Evolutionary conservation across 116 monocot species (phyloP), one percentile per base, ranked within the genome.

Genomic region (Cymodocea nodosa): DNA sequence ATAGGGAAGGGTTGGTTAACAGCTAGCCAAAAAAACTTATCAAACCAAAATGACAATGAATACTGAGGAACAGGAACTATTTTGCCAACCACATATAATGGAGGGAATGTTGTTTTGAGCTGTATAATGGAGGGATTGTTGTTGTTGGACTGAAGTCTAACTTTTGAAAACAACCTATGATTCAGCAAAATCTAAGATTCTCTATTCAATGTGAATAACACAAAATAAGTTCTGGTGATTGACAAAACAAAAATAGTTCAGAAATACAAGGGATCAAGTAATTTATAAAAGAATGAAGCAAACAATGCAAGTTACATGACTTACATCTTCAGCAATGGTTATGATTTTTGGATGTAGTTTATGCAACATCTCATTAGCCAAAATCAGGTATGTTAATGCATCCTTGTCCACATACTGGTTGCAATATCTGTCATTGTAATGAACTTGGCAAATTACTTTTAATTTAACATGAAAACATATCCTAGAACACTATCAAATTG

Each of bases 361-460:
- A 81, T 92, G 98, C 53, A 98, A 79, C 86, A 98, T 98, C 74
- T 98, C 98, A 76, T 98, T 98, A 59, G 98, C 98, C 71, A 98
- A 74, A 64, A 89, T 89, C 9, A 98, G 75, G 68, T 98, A 98
- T 69, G 84, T 77, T 51, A 98, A 70, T 39, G 98, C 98, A 80
- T 98, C 98, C 62, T 76, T 92, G 57, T 98, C 98, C 71, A 98
- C 84, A 75, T 98, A 91, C 74, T 92, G 86, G 69, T 92, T 92
- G 75, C 80, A 88, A 69, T 85, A 97, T 73, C 97, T 97, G 73
- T 25, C 7, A 51, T 92, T 92, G 75, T 79, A 88, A 71, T 85
- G 91, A 71, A 91, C 90, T 70, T 25, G 6, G 50, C 35, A 40
- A 54, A 68, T 53, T 53, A 16, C 24, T 48, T 51, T 51, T 39